A percentile compares a stretch with the other conserved stretches of the same genome.
phyloP scores from a whole-genome alignment of 1,284 basidiomycete genomes.

The Naganishia sp. region DNA sequence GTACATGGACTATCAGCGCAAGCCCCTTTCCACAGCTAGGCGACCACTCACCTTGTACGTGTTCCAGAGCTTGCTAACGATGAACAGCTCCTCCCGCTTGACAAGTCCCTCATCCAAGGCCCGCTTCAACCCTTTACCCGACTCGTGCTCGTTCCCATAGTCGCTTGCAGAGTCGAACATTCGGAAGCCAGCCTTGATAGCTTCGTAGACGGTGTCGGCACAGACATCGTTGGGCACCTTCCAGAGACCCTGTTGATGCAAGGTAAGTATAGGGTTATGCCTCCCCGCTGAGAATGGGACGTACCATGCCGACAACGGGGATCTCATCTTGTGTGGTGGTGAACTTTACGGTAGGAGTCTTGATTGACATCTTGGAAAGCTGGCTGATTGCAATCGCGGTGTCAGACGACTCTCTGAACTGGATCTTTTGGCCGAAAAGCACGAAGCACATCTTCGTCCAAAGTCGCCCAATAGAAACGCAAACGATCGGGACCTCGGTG shows the following conservation, averaged over 20 bases:
- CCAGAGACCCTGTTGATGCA: conserved; percentile 42
- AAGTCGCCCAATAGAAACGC: too few species aligned
- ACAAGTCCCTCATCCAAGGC: conserved; percentile 55
- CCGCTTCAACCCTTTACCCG: conserved; percentile 52
- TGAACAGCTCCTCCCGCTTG: conserved; percentile 54
- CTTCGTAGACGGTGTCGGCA: conserved; percentile 53
- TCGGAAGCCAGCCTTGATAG: conserved; percentile 56
- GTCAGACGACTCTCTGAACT: too few species aligned
- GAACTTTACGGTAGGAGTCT: conserved; percentile 34
- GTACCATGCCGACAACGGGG: conserved; percentile 32
- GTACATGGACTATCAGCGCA: background rate
- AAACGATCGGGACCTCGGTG: too few species aligned
- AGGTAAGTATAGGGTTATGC: background rate
- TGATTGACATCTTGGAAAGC: conserved; percentile 14
- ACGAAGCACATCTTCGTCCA: too few species aligned
- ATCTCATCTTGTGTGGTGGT: conserved; percentile 31
- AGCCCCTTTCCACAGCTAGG: background rate
- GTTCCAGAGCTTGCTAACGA: conserved; percentile 68
- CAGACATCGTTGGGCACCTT: conserved; percentile 37
- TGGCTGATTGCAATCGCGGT: too few species aligned
- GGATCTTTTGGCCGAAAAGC: too few species aligned
- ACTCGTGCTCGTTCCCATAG: conserved; percentile 56
- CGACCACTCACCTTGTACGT: conserved; percentile 56
- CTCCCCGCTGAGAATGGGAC: background rate
- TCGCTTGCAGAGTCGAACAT: conserved; percentile 55